Evolutionary conservation across 257 asterid genomes (phyloP), one percentile per base, ranked within the genome.

Genomic region (Ophiorrhiza pumila): DNA sequence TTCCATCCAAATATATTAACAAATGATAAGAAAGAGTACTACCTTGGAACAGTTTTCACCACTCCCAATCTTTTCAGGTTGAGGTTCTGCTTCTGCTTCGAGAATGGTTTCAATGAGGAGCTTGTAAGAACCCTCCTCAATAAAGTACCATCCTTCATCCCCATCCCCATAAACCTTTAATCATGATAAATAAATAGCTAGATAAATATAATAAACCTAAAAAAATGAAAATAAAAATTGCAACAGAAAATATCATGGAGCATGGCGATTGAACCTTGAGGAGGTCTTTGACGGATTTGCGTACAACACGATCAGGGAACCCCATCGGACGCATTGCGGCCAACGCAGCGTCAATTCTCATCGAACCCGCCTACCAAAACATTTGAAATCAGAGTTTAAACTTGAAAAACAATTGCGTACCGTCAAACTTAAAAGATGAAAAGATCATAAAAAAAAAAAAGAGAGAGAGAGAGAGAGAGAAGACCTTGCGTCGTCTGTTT

Each of bases 331-430:
- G 53, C 96, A 89, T 87, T 4, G 96, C 92, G 37, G 82, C 93
- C 34, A 84, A 73, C 50, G 96, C 93, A 35, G 93, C 91, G 74
- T 89, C 87, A 76, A 89, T 81, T 65, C 96, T 77, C 69, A 80
- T 49, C 65, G 80, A 20, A n/a, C 90, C 80, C 77, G 59, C 69
- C 87, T 82, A 62, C 63, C 20, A 45, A 45, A 60, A 71, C 0
- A n/a, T 46, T 45, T 18, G 14, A 62, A 61, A 53, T 31, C 55
- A 47, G 29, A 68, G 15, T 27, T 15, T 57, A 25, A 18, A 5
- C 32, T 29, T n/a, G 2, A 6, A 25, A 58, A 29, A 50, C 56
- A 9, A 50, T 50, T 1, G 7, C 7, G 56, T 50, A 17, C 8
- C 11, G 17, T 50, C 17, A 18, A 50, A 50, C 23, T 50, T 50